Base-by-base conservation (phyloP, 352 stramenopile species). In the Globisporangium orthogonon region DNA sequence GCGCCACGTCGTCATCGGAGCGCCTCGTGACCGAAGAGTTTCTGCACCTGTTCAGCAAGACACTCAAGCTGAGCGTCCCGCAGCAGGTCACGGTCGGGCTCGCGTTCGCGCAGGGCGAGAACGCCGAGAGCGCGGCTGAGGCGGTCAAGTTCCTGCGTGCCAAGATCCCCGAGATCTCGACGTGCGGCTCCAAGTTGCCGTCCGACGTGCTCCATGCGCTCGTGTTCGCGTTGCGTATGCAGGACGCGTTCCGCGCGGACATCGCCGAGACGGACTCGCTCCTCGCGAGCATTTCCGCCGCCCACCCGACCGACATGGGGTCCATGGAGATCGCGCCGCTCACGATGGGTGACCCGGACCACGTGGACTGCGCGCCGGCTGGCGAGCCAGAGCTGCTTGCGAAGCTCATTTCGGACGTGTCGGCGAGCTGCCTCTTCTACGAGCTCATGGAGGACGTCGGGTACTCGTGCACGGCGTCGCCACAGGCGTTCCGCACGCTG, bases 371-470 rank as follows among this genome's bases (percentile, higher is more conserved):
- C 47, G 73, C 81, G 31, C 67, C 71, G 7, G 62, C 83, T 49
- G 66, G 61, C n/a, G 83, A 88, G 35, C 53, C 70, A 14, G 83
- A 89, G 52, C 58, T 79, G 44, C 63, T 96, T 31, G 80, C 69
- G 59, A 83, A 89, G 60, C 72, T 97, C 43, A 84, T 94, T 39
- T 69, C 73, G 54, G 85, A 96, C 39, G 81, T 96, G 51, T 78
- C 74, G 35, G 68, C 70, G 1, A 91, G 81, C 54, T 93, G 83
- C 47, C 51, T 96, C 33, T 96, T 96, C 59, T 94, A 93, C 57
- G 87, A 96, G 39, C 66, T 97, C 40, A 92, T 97, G 86, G 85
- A 94, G 62, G 89, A 97, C 47, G 84, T 97, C 14, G 89, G 89
- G 7, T 94, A 95, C 64, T 76, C 78, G 47, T 89, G 78, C 58